A percentile compares a stretch with the other conserved stretches of the same genome.
Conservation (phyloP, 495 filamentous ascomycete species). For the Neurospora terricola region DNA sequence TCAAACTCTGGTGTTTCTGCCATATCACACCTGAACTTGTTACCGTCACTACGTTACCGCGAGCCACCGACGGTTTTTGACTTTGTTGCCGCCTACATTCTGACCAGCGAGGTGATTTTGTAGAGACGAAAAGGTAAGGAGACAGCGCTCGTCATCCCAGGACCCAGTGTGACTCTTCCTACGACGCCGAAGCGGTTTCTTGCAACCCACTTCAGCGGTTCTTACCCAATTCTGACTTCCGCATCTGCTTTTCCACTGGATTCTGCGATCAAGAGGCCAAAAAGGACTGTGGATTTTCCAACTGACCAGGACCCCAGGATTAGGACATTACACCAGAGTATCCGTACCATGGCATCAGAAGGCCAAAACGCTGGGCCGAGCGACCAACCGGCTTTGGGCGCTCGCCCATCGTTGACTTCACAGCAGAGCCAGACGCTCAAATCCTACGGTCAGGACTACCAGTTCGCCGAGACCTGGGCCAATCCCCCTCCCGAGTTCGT, state of each 20-base stretch:
- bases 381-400: background rate
- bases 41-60: background rate
- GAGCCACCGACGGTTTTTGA: background rate
- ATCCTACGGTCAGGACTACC: slow-evolving; percentile 14
- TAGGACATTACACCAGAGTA: background rate
- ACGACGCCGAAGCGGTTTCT: background rate
- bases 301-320: background rate
- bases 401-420: slow-evolving; percentile 2
- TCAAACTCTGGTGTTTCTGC: background rate
- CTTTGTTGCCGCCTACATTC: background rate
- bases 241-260: background rate
- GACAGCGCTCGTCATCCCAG: background rate
- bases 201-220: background rate
- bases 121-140: background rate
- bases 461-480: slow-evolving; percentile 16
- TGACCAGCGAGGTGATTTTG: background rate
- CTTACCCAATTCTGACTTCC: background rate
- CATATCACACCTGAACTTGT: background rate
- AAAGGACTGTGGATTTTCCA: background rate
- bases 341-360: slow-evolving; percentile 5
- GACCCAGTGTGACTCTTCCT: background rate
- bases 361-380: background rate
- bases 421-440: slow-evolving; percentile 2
- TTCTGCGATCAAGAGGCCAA: background rate
- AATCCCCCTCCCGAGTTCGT: slow-evolving; percentile 19